Evolutionary conservation across 176 grass and related monocot genomes (phyloP).

Genomic region (Rhynchospora pubera): DNA sequence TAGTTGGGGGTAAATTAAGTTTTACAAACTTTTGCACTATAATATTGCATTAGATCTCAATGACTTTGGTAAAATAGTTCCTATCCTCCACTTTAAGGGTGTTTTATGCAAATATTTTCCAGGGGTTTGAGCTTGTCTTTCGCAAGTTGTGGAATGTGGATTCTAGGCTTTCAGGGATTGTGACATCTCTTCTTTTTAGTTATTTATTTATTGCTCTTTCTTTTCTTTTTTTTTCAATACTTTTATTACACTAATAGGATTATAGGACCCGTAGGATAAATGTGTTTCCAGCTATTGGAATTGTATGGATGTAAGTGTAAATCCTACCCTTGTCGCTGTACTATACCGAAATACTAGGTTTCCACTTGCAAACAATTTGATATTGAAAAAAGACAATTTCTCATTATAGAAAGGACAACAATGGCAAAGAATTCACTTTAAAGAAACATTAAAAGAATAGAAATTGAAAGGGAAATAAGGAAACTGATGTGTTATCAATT

Average conservation of each 20-base stretch:
- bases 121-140: not conserved
- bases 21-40: not conserved
- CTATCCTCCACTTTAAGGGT: not conserved
- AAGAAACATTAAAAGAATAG: no score
- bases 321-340: not conserved
- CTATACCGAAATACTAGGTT: not conserved
- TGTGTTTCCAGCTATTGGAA: not conserved
- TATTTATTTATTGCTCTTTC: no score
- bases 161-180: not conserved
- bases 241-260: not conserved
- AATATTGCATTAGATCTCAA: not conserved
- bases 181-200: not conserved
- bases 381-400: no score
- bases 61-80: not conserved
- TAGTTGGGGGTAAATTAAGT: not conserved
- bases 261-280: not conserved
- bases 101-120: not conserved
- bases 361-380: no score
- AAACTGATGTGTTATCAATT: no score
- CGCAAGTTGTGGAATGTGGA: not conserved
- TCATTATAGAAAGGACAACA: no score
- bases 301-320: not conserved
- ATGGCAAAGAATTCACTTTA: no score
- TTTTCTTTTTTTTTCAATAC: no score
- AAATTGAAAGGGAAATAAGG: no score